Evolutionary conservation across 768 basidiomycete genomes (phyloP).

Genomic region (Phallus indusiatus): DNA sequence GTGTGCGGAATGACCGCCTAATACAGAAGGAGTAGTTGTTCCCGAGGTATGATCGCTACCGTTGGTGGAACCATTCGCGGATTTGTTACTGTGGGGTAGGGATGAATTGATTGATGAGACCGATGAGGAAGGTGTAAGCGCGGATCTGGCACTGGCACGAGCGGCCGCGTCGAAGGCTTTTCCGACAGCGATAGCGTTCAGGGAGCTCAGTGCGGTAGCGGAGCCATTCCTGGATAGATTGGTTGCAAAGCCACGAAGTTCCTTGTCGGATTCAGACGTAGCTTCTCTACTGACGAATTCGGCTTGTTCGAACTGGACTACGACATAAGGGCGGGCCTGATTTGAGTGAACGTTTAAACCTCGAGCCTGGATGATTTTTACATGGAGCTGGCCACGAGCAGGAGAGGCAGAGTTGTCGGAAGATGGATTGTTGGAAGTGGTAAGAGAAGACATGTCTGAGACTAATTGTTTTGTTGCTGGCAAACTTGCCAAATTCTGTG

Average conservation of each 20-base stretch:
- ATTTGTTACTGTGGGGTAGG: constrained; percentile 13
- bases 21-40: constrained; percentile 29
- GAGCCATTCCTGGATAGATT: constrained; percentile 47
- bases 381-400: constrained; percentile 73
- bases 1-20: constrained; percentile 54
- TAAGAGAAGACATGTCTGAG: constrained; percentile 18
- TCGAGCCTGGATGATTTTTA: constrained; percentile 91
- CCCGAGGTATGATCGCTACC: not conserved
- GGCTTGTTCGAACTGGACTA: constrained; percentile 98
- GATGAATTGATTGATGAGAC: constrained; percentile 11
- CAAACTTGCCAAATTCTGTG: too few relatives aligned
- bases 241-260: constrained; percentile 73
- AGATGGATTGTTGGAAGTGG: constrained; percentile 23
- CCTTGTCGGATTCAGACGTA: constrained; percentile 76
- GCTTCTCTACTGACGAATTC: constrained; percentile 94
- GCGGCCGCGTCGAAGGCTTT: constrained; percentile 21
- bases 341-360: constrained; percentile 64
- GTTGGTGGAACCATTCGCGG: constrained; percentile 12
- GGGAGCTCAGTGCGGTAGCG: constrained; percentile 54
- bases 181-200: constrained; percentile 48
- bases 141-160: constrained; percentile 2
- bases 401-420: constrained; percentile 26
- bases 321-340: constrained; percentile 76
- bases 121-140: not conserved
- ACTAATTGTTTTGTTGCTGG: too few relatives aligned